Evolutionary conservation across 2,329 filamentous ascomycete species (phyloP).

Genomic region (Magnaporthales sp.): DNA sequence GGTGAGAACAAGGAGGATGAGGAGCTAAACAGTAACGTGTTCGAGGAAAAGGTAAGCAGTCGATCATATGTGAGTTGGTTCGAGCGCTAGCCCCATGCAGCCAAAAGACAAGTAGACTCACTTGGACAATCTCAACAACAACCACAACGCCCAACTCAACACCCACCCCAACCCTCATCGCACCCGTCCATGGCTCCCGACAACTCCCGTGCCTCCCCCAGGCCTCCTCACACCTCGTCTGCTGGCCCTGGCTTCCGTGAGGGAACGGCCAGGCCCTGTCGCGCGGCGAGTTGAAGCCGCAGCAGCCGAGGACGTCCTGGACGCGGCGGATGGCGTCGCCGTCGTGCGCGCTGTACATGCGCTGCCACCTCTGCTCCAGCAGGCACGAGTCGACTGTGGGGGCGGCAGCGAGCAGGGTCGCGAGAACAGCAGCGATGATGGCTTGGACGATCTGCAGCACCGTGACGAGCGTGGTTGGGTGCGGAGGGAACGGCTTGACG

Average conservation of each 20-base stretch:
- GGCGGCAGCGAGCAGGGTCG: conserved; percentile 28
- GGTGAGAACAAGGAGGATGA: neutral
- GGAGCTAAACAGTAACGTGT: neutral
- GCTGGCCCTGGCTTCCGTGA: conserved; percentile 10
- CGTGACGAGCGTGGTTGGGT: neutral
- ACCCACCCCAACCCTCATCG: conserved; percentile 43
- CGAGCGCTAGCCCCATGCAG: neutral
- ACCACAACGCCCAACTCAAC: conserved; percentile 46
- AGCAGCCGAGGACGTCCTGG: conserved; percentile 59
- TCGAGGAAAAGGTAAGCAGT: neutral
- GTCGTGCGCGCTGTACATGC: conserved; percentile 43
- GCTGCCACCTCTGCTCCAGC: conserved; percentile 47
- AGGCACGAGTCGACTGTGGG: conserved; percentile 33
- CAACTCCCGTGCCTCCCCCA: conserved; percentile 41
- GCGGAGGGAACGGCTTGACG: neutral
- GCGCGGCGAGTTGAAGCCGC: conserved; percentile 47
- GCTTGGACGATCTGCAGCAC: conserved; percentile 10
- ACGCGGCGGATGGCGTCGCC: conserved; percentile 42
- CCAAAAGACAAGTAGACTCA: conserved; percentile 15
- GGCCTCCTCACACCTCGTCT: conserved; percentile 31
- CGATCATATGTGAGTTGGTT: neutral
- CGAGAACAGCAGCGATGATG: conserved; percentile 31
- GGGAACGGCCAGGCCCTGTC: conserved; percentile 59
- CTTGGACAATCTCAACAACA: conserved; percentile 47
- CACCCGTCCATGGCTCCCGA: conserved; percentile 43